Conservation (phyloP, 805 yeast species). For the Trichomonascus vanleenenianus region DNA sequence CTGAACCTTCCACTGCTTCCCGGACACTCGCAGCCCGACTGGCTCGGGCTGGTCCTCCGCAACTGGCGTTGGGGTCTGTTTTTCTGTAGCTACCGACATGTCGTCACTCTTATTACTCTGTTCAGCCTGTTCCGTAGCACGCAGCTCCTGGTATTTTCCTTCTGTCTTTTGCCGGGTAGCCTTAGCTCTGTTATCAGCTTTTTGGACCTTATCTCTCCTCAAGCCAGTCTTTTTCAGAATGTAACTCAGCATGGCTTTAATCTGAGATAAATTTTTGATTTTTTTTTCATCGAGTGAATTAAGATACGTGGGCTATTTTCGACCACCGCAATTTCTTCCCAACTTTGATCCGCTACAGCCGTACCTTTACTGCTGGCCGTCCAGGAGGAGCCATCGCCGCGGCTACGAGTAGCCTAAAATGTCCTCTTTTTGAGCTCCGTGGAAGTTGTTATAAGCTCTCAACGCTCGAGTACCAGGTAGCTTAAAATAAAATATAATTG, state of each 20-base stretch:
- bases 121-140: neutral
- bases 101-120: neutral
- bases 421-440: no score
- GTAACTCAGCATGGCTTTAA: conserved; percentile 9
- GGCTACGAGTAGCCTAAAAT: no score
- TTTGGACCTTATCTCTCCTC: neutral
- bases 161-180: neutral
- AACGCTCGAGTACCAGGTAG: no score
- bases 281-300: neutral
- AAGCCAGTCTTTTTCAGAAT: conserved; percentile 13
- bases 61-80: neutral
- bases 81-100: neutral
- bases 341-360: no score
- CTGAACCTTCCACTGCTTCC: conserved; percentile 31
- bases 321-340: no score
- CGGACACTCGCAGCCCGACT: conserved; percentile 24
- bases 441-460: no score
- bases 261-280: neutral
- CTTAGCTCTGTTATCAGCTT: neutral
- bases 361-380: no score
- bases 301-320: no score
- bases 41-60: conserved; percentile 1
- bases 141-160: neutral
- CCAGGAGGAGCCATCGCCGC: no score
- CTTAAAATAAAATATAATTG: no score